Conservation (phyloP, 1,284 basidiomycete species). For the Pseudozyma sp. region DNA sequence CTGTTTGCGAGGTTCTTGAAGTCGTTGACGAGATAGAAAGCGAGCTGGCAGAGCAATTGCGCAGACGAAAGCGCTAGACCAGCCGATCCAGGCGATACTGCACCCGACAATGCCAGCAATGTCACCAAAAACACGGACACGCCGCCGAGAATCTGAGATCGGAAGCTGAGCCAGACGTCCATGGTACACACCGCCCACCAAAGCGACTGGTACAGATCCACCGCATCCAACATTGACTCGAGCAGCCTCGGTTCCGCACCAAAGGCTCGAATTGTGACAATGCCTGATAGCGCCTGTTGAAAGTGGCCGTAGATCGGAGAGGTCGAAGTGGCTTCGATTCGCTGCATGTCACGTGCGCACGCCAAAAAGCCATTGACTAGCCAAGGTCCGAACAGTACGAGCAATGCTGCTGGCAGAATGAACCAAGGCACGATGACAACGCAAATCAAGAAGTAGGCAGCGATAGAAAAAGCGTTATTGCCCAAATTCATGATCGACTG, state of each 20-base stretch:
- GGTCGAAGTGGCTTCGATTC: constrained; percentile 65
- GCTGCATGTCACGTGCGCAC: constrained; percentile 63
- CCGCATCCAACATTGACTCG: constrained; percentile 51
- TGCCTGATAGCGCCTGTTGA: constrained; percentile 56
- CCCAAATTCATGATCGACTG: constrained; percentile 49
- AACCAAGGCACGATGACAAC: constrained; percentile 61
- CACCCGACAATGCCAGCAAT: constrained; percentile 79
- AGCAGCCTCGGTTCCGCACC: constrained; percentile 55
- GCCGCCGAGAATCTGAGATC: constrained; percentile 55
- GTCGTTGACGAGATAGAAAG: constrained; percentile 53
- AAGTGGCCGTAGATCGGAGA: constrained; percentile 66
- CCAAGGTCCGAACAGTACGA: constrained; percentile 47
- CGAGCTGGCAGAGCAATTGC: constrained; percentile 55
- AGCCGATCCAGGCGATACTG: constrained; percentile 79
- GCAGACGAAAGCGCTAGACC: constrained; percentile 82
- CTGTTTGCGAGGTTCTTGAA: constrained; percentile 58
- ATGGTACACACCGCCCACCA: constrained; percentile 67
- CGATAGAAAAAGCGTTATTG: constrained; percentile 49
- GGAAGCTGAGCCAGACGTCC: constrained; percentile 62
- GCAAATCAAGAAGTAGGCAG: constrained; percentile 54
- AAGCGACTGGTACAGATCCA: constrained; percentile 45
- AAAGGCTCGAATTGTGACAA: constrained; percentile 66
- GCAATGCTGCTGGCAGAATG: constrained; percentile 43
- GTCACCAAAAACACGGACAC: constrained; percentile 55
- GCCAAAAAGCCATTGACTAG: constrained; percentile 59